Percentiles rank a stretch among this genome's conserved stretches.
Evolutionary conservation across 371 early-diverging fungal species (phyloP).

Genomic region (Mortierella sp.): DNA sequence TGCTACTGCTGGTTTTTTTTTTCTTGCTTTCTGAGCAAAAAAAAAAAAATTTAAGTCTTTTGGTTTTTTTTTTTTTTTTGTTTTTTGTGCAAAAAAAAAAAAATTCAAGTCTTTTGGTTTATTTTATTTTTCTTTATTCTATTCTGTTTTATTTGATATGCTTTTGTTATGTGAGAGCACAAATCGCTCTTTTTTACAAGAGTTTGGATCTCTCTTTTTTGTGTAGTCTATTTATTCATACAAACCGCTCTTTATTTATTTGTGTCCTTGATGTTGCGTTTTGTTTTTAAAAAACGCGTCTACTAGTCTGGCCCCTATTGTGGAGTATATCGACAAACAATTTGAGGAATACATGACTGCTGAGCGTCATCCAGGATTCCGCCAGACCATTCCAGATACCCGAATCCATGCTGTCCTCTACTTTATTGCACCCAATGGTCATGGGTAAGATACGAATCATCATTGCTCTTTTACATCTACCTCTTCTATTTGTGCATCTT

Average conservation of each 20-base stretch:
- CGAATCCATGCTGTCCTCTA: constrained; percentile 96
- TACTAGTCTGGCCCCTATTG: constrained; percentile 78
- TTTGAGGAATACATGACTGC: constrained; percentile 92
- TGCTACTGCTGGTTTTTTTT: not conserved
- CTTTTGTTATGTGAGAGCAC: not conserved
- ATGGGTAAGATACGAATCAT: constrained; percentile 67
- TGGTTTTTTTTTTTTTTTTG: not conserved
- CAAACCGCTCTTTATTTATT: not conserved
- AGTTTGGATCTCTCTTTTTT: not conserved
- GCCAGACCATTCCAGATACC: constrained; percentile 76
- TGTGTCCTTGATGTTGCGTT: not conserved
- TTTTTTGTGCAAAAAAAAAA: not conserved
- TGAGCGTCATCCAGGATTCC: constrained; percentile 90
- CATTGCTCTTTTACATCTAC: constrained; percentile 66
- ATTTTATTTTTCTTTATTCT: constrained; percentile 1
- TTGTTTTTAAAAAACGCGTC: constrained; percentile 2
- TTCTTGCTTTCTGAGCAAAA: not conserved
- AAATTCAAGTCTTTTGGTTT: not conserved
- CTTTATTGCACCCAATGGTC: constrained; percentile 95
- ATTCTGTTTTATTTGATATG: not conserved
- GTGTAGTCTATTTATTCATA: not conserved
- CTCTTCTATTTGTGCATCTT: constrained; percentile 58
- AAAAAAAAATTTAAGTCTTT: too few relatives aligned
- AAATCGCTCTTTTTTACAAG: not conserved
- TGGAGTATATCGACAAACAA: constrained; percentile 92